A percentile compares a stretch with the other conserved stretches of the same genome.
These are phyloP conservation scores for Limnomonas spitsbergensis DNA, from an alignment of 139 green algal genomes.

Conservation along the genomic window DNA sequence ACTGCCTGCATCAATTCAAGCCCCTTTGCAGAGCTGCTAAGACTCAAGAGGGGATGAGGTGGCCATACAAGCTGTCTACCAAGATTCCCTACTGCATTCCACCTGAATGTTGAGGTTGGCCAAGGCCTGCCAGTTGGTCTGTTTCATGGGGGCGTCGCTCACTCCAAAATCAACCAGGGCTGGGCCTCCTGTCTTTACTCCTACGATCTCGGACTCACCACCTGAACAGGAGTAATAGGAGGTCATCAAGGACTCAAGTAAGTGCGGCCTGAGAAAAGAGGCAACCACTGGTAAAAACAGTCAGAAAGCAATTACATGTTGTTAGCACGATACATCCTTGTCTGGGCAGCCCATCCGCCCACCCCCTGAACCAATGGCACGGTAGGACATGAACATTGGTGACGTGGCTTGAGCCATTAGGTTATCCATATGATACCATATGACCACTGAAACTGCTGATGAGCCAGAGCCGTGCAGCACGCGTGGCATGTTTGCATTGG, in stretches of 20 bases:
- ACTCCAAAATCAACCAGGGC: conserved; percentile 25
- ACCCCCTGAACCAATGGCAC: conserved; percentile 19
- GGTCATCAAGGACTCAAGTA: no score
- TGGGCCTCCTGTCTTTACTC: not conserved
- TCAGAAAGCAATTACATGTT: no score
- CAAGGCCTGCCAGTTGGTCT: not conserved
- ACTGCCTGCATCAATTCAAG: not conserved
- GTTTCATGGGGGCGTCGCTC: conserved; percentile 31
- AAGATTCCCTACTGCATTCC: not conserved
- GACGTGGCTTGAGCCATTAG: conserved; percentile 11
- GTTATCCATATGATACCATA: conserved; percentile 31
- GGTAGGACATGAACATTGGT: conserved; percentile 31
- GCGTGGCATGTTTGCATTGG: not conserved
- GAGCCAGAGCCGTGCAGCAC: conserved; percentile 29
- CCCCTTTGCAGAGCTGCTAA: not conserved
- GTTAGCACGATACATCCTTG: not conserved
- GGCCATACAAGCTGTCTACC: not conserved
- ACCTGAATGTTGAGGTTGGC: conserved; percentile 5
- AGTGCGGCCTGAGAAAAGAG: no score
- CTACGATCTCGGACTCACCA: conserved; percentile 22
- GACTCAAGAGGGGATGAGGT: not conserved
- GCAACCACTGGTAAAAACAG: no score
- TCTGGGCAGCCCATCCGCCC: not conserved
- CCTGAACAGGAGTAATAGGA: conserved; percentile 6
- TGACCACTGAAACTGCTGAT: conserved; percentile 27